Percentiles rank a stretch among this genome's conserved stretches.
phyloP scores from a whole-genome alignment of 345 rosid species.

The Gossypium rotundifolium region DNA sequence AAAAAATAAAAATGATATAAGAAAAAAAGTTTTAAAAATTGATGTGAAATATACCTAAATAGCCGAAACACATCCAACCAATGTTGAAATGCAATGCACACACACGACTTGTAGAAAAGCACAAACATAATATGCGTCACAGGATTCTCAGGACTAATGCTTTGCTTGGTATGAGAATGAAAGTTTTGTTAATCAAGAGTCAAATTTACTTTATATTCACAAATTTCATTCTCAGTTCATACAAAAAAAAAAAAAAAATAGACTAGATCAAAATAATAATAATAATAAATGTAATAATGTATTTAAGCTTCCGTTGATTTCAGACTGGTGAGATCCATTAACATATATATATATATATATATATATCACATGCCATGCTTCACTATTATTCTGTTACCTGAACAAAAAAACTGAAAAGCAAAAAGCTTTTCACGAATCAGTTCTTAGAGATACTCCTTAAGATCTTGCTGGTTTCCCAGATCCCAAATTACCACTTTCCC shows the following conservation, averaged over 20 bases:
- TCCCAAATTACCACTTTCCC: conserved; percentile 89
- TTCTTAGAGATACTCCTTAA: conserved; percentile 31
- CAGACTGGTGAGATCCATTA: neutral
- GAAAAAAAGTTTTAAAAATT: no score
- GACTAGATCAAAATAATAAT: neutral
- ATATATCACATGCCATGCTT: neutral
- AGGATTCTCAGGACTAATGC: neutral
- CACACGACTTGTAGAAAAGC: neutral
- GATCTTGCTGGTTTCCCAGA: conserved; percentile 60
- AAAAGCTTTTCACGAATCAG: neutral
- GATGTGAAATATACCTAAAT: no score
- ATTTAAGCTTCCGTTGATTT: neutral
- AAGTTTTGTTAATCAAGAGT: no score
- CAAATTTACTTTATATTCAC: no score
- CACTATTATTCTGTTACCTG: neutral
- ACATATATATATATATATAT: neutral
- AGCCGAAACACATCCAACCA: no score
- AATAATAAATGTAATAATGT: neutral
- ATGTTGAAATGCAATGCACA: neutral
- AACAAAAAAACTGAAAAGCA: neutral
- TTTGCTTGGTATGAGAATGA: no score
- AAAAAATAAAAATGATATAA: no score
- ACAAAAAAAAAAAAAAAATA: no score
- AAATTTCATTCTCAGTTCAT: no score
- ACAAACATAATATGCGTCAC: neutral